Percentiles rank a stretch among this genome's conserved stretches.
phyloP scores from a whole-genome alignment of 2,329 filamentous ascomycete genomes.

The Penicillium olsonii region DNA sequence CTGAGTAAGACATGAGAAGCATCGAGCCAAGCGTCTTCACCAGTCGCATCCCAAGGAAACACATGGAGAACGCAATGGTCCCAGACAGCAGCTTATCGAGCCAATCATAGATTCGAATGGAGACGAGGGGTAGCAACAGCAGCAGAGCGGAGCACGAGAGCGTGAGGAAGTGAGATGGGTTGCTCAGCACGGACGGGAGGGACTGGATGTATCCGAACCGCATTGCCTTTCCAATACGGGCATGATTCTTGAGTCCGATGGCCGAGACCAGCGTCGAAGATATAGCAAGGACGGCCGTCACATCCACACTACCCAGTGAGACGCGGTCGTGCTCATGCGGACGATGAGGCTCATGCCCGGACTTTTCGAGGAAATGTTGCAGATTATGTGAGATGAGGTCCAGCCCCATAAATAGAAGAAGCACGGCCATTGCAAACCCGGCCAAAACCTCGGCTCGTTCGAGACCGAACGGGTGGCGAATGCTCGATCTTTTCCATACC shows the following conservation, averaged over 20 bases:
- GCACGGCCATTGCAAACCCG: slow-evolving; percentile 93
- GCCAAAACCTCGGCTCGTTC: slow-evolving; percentile 91
- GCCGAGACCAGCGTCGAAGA: slow-evolving; percentile 81
- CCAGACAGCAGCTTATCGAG: slow-evolving; percentile 81
- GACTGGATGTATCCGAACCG: slow-evolving; percentile 78
- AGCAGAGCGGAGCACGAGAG: slow-evolving; percentile 81
- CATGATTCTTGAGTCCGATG: slow-evolving; percentile 84
- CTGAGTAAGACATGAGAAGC: slow-evolving; percentile 87
- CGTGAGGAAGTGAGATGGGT: slow-evolving; percentile 93
- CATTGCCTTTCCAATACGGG: slow-evolving; percentile 89
- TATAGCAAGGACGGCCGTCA: slow-evolving; percentile 79
- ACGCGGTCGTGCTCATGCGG: slow-evolving; percentile 67
- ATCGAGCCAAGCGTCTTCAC: slow-evolving; percentile 87
- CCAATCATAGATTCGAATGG: slow-evolving; percentile 77
- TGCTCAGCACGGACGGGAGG: slow-evolving; percentile 83
- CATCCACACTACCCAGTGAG: slow-evolving; percentile 74
- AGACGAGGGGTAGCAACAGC: slow-evolving; percentile 77
- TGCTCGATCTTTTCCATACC: slow-evolving; percentile 89
- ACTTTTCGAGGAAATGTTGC: slow-evolving; percentile 85
- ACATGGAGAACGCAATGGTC: slow-evolving; percentile 84
- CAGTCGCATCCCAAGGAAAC: slow-evolving; percentile 77
- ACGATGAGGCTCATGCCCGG: slow-evolving; percentile 73
- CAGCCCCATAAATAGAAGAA: slow-evolving; percentile 95
- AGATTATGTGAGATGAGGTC: slow-evolving; percentile 92
- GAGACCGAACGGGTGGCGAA: slow-evolving; percentile 89